Percentiles rank a stretch among this genome's conserved stretches.
Conservation (phyloP, 345 rosid species). For the Eucalyptus tenuipes region DNA sequence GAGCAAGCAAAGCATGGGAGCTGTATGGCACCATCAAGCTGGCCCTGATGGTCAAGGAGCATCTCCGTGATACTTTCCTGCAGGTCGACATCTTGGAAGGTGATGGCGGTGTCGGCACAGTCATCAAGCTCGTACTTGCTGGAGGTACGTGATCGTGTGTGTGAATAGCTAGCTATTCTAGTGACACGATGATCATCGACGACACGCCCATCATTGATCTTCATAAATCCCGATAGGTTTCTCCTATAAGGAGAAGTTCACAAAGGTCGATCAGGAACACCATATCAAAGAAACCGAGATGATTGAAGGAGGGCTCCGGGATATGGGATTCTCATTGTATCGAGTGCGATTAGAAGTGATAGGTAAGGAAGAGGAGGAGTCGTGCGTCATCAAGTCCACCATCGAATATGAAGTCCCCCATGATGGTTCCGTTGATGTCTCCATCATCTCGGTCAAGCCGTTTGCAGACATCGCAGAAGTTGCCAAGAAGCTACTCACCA, state of each 20-base stretch:
- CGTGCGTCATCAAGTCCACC: background rate
- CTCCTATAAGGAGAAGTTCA: background rate
- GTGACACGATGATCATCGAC: background rate
- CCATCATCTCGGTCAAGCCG: background rate
- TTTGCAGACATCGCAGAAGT: background rate
- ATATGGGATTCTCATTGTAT: background rate
- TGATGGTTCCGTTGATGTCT: background rate
- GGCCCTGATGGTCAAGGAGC: background rate
- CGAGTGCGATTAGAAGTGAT: background rate
- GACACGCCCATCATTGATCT: background rate
- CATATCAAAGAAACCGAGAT: background rate
- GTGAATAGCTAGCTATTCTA: background rate
- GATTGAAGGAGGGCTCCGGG: slow-evolving; percentile 1
- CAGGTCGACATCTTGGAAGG: slow-evolving; percentile 5
- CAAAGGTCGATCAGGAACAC: background rate
- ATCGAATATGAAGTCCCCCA: background rate
- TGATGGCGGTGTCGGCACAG: slow-evolving; percentile 8
- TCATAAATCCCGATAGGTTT: background rate
- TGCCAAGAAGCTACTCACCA: background rate
- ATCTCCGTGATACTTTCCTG: background rate
- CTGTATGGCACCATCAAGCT: background rate
- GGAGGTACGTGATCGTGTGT: background rate
- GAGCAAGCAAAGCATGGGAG: slow-evolving; percentile 3
- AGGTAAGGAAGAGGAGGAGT: background rate
- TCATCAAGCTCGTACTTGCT: background rate